phyloP scores from a whole-genome alignment of 495 filamentous ascomycete species.

The Podospora conica region DNA sequence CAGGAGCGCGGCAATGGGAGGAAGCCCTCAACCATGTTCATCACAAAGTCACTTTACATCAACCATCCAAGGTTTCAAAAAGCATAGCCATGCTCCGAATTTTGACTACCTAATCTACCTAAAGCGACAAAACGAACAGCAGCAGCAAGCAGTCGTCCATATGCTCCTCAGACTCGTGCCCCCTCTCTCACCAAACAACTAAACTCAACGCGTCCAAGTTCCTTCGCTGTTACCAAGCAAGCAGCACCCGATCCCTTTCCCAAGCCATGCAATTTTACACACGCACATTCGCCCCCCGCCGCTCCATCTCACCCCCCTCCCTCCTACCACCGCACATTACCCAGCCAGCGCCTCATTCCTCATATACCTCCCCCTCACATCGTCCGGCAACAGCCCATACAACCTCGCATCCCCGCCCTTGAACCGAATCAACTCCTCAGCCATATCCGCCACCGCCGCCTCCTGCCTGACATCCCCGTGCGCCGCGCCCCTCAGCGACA shows the following conservation, averaged over 20 bases:
- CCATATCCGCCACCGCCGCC: slow-evolving; percentile 70
- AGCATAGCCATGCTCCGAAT: background rate
- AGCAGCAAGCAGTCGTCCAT: too few species aligned
- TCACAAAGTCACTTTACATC: too few species aligned
- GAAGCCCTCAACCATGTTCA: background rate
- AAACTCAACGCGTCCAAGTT: background rate
- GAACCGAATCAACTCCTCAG: slow-evolving; percentile 44
- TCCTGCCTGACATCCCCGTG: slow-evolving; percentile 44
- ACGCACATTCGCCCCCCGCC: background rate
- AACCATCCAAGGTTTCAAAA: background rate
- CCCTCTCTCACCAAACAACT: background rate
- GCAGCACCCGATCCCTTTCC: background rate
- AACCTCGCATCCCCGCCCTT: slow-evolving; percentile 22
- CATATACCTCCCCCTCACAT: slow-evolving; percentile 26
- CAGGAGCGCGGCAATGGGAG: too few species aligned
- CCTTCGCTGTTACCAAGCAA: background rate
- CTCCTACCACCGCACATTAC: slow-evolving; percentile 14
- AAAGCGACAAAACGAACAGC: background rate
- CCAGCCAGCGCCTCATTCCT: slow-evolving; percentile 25
- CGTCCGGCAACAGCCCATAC: slow-evolving; percentile 25
- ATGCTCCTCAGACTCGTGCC: background rate
- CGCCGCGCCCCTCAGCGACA: slow-evolving; percentile 53
- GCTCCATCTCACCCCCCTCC: background rate
- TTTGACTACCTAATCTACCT: background rate
- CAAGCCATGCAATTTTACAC: background rate